A percentile compares a stretch with the other conserved stretches of the same genome.
phyloP scores from a whole-genome alignment of 331 rosid genomes.

The Quercus lobata region DNA sequence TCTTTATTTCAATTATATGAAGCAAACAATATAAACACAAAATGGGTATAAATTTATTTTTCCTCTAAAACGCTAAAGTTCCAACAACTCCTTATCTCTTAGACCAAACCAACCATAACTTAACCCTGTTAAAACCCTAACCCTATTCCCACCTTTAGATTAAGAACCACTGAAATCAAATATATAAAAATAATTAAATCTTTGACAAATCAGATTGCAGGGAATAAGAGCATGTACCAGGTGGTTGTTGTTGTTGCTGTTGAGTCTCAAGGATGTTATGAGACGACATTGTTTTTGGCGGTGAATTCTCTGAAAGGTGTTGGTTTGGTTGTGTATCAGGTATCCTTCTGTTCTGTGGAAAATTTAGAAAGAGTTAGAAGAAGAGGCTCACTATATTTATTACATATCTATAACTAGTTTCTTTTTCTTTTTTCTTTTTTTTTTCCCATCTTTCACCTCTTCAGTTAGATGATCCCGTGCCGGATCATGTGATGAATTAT shows the following conservation, averaged over 20 bases:
- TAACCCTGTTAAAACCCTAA: not conserved
- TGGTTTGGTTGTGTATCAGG: not conserved
- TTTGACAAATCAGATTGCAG: not conserved
- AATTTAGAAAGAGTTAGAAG: too few relatives aligned
- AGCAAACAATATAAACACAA: not conserved
- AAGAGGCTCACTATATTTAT: too few relatives aligned
- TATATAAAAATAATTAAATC: too few relatives aligned
- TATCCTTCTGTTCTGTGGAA: too few relatives aligned
- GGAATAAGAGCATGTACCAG: conserved; percentile 4
- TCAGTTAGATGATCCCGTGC: too few relatives aligned
- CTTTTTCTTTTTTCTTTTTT: too few relatives aligned
- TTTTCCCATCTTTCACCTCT: too few relatives aligned
- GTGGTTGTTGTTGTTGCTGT: not conserved
- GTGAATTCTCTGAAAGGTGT: not conserved
- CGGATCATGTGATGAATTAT: too few relatives aligned
- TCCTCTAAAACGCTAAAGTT: not conserved
- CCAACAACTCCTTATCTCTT: not conserved
- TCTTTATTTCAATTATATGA: not conserved
- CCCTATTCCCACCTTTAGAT: not conserved
- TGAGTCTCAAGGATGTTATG: conserved; percentile 24
- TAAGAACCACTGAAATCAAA: not conserved
- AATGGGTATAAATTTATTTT: not conserved
- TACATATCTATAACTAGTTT: too few relatives aligned
- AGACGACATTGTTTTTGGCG: conserved; percentile 10
- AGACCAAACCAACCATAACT: not conserved